Conservation (phyloP, 345 rosid genomes). For the Corchorus olitorius region DNA sequence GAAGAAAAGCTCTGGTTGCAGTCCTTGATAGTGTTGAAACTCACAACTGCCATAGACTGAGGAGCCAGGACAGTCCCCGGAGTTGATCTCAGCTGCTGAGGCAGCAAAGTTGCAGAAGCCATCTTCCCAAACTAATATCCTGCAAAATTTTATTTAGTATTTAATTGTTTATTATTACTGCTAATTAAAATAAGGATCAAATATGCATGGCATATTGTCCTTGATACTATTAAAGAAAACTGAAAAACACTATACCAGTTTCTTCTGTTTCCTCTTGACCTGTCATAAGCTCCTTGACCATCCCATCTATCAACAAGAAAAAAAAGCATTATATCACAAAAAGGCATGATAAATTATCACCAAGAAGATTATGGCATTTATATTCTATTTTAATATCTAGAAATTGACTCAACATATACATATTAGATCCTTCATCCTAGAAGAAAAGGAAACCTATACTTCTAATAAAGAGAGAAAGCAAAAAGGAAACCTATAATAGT, state of each 20-base stretch:
- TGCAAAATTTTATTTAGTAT: slow-evolving; percentile 22
- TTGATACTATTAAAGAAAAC: neutral
- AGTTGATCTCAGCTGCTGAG: slow-evolving; percentile 57
- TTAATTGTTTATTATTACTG: neutral
- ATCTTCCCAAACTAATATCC: slow-evolving; percentile 99
- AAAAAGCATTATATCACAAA: neutral
- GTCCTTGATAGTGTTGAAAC: slow-evolving; percentile 79
- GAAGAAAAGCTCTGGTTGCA: slow-evolving; percentile 95
- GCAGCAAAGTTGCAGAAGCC: slow-evolving; percentile 97
- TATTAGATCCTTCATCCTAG: slow-evolving; percentile 17
- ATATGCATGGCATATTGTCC: neutral
- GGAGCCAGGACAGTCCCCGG: slow-evolving; percentile 57
- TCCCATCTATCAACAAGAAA: slow-evolving; percentile 70
- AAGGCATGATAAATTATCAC: slow-evolving; percentile 8
- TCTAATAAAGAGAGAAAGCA: neutral
- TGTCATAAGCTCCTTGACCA: slow-evolving; percentile 88
- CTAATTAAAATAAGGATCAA: neutral
- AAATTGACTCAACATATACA: slow-evolving; percentile 14
- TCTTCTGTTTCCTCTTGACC: slow-evolving; percentile 96
- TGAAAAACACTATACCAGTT: slow-evolving; percentile 62
- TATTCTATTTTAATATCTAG: neutral
- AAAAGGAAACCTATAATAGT: slow-evolving; percentile 18
- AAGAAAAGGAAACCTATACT: slow-evolving; percentile 13
- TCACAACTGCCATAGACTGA: slow-evolving; percentile 60
- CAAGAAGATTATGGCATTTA: slow-evolving; percentile 12